phyloP scores from a whole-genome alignment of 805 yeast genomes.

The Sugiyamaella floridensis region DNA sequence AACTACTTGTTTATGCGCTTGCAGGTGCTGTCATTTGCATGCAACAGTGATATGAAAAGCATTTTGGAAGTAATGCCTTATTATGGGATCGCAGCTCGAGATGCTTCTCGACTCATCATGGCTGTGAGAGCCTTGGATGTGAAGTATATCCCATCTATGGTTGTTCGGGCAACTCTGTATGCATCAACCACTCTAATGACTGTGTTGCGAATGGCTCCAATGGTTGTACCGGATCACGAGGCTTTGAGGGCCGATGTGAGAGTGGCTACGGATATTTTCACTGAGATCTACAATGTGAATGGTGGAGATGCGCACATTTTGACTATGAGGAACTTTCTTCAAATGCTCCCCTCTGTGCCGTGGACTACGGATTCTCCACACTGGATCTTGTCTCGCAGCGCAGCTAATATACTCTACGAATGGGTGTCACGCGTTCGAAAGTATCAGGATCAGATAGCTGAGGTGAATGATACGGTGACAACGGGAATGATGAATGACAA shows the following conservation, averaged over 20 bases:
- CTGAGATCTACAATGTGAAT: neutral
- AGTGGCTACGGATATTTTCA: neutral
- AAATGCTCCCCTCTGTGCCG: neutral
- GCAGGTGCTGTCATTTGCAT: conserved; percentile 3
- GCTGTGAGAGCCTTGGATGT: neutral
- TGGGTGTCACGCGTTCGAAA: neutral
- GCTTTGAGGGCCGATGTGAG: neutral
- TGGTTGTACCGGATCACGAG: neutral
- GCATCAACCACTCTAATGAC: neutral
- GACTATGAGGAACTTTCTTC: neutral
- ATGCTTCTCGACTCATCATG: neutral
- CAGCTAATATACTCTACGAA: neutral
- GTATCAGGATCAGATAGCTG: neutral
- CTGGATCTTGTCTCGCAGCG: neutral
- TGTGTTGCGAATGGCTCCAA: neutral
- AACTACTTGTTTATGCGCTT: neutral
- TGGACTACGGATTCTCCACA: neutral
- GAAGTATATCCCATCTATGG: neutral
- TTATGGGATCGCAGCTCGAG: neutral
- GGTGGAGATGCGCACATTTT: neutral
- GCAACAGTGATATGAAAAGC: neutral
- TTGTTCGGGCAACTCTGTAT: neutral
- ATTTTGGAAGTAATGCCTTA: neutral
- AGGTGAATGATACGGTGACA: neutral
- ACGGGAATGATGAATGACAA: neutral